Percentiles rank a stretch among this genome's conserved stretches.
Conservation (phyloP, 306 rosid species). For the Hylodesmum podocarpum region DNA sequence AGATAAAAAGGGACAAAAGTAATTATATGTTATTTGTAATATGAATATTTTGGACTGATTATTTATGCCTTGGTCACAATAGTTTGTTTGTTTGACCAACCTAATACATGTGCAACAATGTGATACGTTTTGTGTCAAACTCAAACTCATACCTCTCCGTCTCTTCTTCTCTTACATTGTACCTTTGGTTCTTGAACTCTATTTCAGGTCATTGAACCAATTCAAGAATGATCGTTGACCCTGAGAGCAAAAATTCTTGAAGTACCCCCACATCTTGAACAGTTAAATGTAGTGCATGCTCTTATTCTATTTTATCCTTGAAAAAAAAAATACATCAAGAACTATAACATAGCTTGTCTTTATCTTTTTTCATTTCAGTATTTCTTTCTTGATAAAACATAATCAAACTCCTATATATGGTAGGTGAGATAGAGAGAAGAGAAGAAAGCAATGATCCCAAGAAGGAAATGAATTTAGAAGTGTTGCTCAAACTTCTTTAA, state of each 20-base stretch:
- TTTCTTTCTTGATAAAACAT: constrained; percentile 5
- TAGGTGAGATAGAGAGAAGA: not conserved
- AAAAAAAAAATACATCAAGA: constrained; percentile 21
- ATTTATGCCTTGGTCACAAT: not conserved
- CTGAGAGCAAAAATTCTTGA: constrained; percentile 38
- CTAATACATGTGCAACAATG: not conserved
- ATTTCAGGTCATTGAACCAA: not conserved
- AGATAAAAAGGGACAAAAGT: not conserved
- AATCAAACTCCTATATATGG: not conserved
- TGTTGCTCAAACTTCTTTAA: constrained; percentile 28
- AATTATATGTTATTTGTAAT: not conserved
- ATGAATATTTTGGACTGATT: not conserved
- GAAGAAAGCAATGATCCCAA: constrained; percentile 5
- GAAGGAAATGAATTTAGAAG: not conserved
- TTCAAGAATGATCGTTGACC: constrained; percentile 23
- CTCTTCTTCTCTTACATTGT: not conserved
- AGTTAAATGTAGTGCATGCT: constrained; percentile 20
- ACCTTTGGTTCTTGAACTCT: not conserved
- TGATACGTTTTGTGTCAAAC: not conserved
- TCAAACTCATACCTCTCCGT: not conserved
- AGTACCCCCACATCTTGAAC: constrained; percentile 2
- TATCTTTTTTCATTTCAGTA: not conserved
- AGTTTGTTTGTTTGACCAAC: constrained; percentile 32
- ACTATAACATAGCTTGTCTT: not conserved
- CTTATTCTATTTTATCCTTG: not conserved